Evolutionary conservation across 148 eudicot species (phyloP).

Genomic region (Agrostemma githago): DNA sequence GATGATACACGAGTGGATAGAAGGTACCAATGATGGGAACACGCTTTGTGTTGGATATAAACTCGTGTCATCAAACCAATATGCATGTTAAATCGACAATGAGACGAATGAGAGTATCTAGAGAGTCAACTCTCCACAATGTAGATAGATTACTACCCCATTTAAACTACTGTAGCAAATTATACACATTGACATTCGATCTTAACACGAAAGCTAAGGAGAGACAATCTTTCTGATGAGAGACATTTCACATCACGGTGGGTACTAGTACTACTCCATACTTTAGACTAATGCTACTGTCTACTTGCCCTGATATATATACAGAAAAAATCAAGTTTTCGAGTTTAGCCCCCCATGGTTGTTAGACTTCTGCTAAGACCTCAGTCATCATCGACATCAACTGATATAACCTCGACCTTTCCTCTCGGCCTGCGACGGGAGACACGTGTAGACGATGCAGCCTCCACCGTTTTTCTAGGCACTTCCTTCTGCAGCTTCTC

Average conservation of each 20-base stretch:
- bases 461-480: conserved; percentile 2
- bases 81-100: too few relatives aligned
- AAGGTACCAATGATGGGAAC: too few relatives aligned
- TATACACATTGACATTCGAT: background rate
- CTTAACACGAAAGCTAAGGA: too few relatives aligned
- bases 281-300: conserved; percentile 1
- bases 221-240: too few relatives aligned
- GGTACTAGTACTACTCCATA: background rate
- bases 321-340: conserved; percentile 4
- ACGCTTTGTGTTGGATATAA: too few relatives aligned
- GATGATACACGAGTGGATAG: too few relatives aligned
- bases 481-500: conserved; percentile 29
- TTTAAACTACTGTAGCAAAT: background rate
- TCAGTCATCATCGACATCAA: conserved; percentile 21
- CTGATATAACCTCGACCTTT: background rate
- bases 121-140: too few relatives aligned
- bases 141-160: too few relatives aligned
- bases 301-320: background rate
- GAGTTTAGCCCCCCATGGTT: background rate
- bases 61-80: too few relatives aligned
- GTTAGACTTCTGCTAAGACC: conserved; percentile 4
- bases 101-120: too few relatives aligned
- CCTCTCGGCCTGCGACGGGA: background rate
- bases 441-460: background rate
- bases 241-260: too few relatives aligned